Conservation (phyloP, 2,329 filamentous ascomycete species). For the Botrytis porri region DNA sequence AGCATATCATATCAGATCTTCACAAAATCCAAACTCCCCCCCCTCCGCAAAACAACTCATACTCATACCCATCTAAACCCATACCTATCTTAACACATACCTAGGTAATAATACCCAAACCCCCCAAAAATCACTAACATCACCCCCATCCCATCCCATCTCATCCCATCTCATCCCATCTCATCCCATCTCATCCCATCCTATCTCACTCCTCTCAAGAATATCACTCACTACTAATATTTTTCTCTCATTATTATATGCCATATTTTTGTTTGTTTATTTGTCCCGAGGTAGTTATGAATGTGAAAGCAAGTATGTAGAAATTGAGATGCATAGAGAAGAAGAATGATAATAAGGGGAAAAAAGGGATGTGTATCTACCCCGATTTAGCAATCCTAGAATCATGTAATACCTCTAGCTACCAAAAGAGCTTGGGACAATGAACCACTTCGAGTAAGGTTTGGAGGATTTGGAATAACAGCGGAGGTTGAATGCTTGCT, state of each 20-base stretch:
- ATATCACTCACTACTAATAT: not conserved
- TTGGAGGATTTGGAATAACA: not conserved
- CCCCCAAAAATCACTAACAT: too few relatives aligned
- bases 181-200: not conserved
- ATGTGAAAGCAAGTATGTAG: too few relatives aligned
- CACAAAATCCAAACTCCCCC: not conserved
- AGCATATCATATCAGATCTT: not conserved
- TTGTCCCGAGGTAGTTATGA: not conserved
- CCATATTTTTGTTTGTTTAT: not conserved
- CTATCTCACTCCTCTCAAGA: not conserved
- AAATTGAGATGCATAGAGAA: too few relatives aligned
- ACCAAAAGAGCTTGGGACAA: not conserved
- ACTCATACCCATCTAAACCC: too few relatives aligned
- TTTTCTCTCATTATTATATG: not conserved
- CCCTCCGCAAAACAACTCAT: not conserved
- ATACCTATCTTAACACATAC: too few relatives aligned
- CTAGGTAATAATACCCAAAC: too few relatives aligned
- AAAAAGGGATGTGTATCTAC: too few relatives aligned
- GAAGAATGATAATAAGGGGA: too few relatives aligned
- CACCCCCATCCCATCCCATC: too few relatives aligned
- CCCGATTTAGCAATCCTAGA: not conserved
- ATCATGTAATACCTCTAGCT: not conserved
- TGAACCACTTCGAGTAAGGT: not conserved
- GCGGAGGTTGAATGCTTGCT: not conserved
- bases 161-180: not conserved